phyloP scores from a whole-genome alignment of 176 grass and related monocot genomes.

The Rhipidocladum racemiflorum region DNA sequence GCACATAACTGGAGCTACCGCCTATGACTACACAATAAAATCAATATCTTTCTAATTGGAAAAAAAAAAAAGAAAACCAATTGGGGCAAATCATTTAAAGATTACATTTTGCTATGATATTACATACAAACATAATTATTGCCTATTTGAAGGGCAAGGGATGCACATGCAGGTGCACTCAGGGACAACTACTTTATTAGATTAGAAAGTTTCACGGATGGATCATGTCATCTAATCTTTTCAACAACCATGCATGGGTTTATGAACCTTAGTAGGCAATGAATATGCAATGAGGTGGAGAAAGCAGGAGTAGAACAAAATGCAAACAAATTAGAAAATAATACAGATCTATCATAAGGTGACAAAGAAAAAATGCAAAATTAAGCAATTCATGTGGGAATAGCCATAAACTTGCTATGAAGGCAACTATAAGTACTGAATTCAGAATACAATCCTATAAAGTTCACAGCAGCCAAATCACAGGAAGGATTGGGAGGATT shows the following conservation, averaged over 20 bases:
- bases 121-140: constrained; percentile 4
- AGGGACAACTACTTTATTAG: neutral
- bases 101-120: neutral
- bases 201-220: neutral
- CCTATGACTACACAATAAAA: neutral
- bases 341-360: neutral
- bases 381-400: neutral
- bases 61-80: neutral
- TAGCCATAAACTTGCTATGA: neutral
- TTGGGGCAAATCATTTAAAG: neutral
- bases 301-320: neutral
- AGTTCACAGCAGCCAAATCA: neutral
- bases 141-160: neutral
- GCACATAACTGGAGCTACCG: neutral
- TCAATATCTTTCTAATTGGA: neutral
- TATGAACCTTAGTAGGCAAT: neutral
- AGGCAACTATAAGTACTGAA: neutral
- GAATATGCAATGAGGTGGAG: neutral
- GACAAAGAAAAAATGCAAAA: neutral
- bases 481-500: constrained; percentile 31
- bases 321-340: neutral
- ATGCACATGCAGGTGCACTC: neutral
- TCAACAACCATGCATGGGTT: neutral
- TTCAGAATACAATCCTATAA: neutral
- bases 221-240: neutral